These are phyloP conservation scores for Nemania sp. DNA, from an alignment of 2,329 filamentous ascomycete species.

Conservation along the genomic window DNA sequence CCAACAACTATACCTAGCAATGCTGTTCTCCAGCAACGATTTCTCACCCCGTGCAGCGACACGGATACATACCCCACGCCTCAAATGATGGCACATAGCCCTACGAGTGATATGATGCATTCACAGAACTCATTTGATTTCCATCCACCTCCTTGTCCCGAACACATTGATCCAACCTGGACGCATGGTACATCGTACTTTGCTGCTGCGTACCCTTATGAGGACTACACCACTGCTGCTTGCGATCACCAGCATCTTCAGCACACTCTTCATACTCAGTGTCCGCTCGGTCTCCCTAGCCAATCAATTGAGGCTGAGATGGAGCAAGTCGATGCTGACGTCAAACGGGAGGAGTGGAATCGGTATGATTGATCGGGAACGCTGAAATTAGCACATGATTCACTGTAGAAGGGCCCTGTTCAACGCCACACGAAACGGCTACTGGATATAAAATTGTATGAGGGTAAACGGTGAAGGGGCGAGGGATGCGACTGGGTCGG, in stretches of 20 bases:
- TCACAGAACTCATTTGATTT: slow-evolving; percentile 50
- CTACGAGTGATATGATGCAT: slow-evolving; percentile 51
- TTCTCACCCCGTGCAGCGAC: slow-evolving; percentile 68
- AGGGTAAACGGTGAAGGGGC: not conserved
- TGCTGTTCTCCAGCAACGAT: slow-evolving; percentile 51
- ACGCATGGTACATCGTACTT: slow-evolving; percentile 53
- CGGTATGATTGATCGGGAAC: slow-evolving; percentile 56
- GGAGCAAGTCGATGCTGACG: slow-evolving; percentile 46
- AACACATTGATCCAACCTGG: slow-evolving; percentile 48
- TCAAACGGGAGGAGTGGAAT: slow-evolving; percentile 55
- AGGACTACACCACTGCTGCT: slow-evolving; percentile 51
- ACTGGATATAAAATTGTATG: slow-evolving; percentile 1
- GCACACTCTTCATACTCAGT: slow-evolving; percentile 48
- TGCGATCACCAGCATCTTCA: slow-evolving; percentile 43
- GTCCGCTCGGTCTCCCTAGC: slow-evolving; percentile 44
- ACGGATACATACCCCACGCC: slow-evolving; percentile 54
- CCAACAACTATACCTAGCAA: slow-evolving; percentile 43
- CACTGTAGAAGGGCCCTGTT: not conserved
- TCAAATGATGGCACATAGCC: slow-evolving; percentile 50
- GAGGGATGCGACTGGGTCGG: not conserved
- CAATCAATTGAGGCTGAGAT: slow-evolving; percentile 47
- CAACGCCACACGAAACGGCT: not conserved
- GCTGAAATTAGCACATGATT: not conserved
- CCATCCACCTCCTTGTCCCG: slow-evolving; percentile 48
- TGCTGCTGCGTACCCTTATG: slow-evolving; percentile 57